Evolutionary conservation across 306 rosid species (phyloP), one percentile per base, ranked within the genome.

Genomic region (Cotoneaster glaucophyllus): DNA sequence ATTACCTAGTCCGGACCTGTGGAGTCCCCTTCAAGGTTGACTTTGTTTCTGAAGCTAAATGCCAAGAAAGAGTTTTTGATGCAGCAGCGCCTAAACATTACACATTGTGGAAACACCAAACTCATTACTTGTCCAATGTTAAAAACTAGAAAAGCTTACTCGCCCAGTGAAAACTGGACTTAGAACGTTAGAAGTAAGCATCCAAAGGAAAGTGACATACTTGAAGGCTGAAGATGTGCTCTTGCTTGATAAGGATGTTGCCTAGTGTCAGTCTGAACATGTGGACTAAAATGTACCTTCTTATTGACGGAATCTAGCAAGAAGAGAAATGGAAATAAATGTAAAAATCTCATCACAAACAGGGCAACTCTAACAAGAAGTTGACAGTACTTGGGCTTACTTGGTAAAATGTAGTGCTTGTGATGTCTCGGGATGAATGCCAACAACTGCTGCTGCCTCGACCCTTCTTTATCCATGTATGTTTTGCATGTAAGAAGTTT

Each of bases 31-130:
- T 90, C 70, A 89, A 72, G 70, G 97, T 87, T 48, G 97, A 81
- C 78, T 87, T 95, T 2, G 97, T 90, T 74, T 95, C 97, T 64
- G 97, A 92, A 73, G 97, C 95, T 84, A 95, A 79, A 85, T 95
- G 95, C 98, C 98, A 92, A 18, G 97, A 95, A 85, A 95, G 97
- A 70, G 96, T 84, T 85, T 86, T 92, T 64, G 98, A 56, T 80
- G 95, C 86, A 64, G 85, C 84, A 17, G 85, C 67, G 63, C 86
- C 98, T 87, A 71, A 24, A 71, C 65, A 67, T 37, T 56, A 53
- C 52, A 69, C 48, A 59, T 50, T 61, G 71, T 62, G 70, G 69
- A 29, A 73, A 81, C 58, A 61, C 67, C 64, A 44, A 8, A 75
- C 10, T 71, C 56, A 79, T 77, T 41, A 67, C 45, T 21, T 61